These are phyloP conservation scores for Primulina tabacum DNA, from an alignment of 257 asterid genomes.

Conservation along the genomic window DNA sequence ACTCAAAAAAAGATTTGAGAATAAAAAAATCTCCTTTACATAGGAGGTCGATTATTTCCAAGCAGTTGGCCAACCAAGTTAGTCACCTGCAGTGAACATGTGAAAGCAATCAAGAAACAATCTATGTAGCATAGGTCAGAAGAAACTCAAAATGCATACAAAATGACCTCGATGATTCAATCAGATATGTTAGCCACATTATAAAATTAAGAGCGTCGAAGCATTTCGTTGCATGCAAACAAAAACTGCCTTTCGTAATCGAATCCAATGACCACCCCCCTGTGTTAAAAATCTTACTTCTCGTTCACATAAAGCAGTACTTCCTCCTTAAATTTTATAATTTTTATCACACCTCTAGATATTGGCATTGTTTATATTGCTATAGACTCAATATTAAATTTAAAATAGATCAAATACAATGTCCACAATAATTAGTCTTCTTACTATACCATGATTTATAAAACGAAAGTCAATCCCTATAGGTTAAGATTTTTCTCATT, in stretches of 20 bases:
- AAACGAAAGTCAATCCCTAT: neutral
- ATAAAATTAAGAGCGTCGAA: neutral
- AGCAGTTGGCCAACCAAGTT: conserved; percentile 90
- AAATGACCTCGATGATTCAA: neutral
- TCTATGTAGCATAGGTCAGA: conserved; percentile 2
- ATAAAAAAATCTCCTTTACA: conserved; percentile 39
- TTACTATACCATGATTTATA: neutral
- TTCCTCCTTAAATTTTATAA: neutral
- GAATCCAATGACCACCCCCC: neutral
- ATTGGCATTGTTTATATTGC: neutral
- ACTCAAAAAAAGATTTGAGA: conserved; percentile 16
- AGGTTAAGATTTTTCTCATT: no score
- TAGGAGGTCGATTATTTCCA: conserved; percentile 62
- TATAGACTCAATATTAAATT: neutral
- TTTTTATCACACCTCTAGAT: neutral
- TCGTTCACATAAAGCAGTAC: neutral
- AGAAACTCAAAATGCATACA: neutral
- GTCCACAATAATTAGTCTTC: neutral
- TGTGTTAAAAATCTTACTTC: neutral
- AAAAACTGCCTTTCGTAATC: no score
- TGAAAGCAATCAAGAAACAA: conserved; percentile 17
- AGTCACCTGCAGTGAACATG: conserved; percentile 62
- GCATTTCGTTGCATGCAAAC: no score
- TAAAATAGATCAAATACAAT: neutral
- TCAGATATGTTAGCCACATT: neutral